These are phyloP conservation scores for Talaromyces ruber DNA, from an alignment of 495 filamentous ascomycete genomes.

Conservation along the genomic window DNA sequence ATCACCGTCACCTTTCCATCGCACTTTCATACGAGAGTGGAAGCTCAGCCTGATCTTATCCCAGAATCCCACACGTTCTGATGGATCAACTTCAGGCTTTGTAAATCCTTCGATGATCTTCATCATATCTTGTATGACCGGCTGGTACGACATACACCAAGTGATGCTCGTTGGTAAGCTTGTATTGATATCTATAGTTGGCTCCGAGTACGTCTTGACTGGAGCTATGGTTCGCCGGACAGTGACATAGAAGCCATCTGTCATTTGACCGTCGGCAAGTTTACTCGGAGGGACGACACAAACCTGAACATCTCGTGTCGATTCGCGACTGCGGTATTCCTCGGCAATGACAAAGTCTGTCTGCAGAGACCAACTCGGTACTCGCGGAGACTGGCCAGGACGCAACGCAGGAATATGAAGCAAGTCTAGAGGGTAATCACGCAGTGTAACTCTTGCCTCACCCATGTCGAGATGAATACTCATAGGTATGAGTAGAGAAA, in stretches of 20 bases:
- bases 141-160: constrained; percentile 96
- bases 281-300: constrained; percentile 71
- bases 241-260: constrained; percentile 61
- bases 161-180: constrained; percentile 84
- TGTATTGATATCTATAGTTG: constrained; percentile 85
- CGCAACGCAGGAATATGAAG: constrained; percentile 82
- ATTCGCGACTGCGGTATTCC: constrained; percentile 72
- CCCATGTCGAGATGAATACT: constrained; percentile 86
- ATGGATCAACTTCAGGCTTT: constrained; percentile 87
- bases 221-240: constrained; percentile 89
- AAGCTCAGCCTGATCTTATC: constrained; percentile 95
- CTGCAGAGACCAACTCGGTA: constrained; percentile 74
- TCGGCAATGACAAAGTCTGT: constrained; percentile 97
- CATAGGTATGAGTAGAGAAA: constrained; percentile 81
- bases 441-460: constrained; percentile 72
- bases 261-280: constrained; percentile 27
- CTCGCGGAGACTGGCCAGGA: constrained; percentile 64
- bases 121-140: constrained; percentile 99
- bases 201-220: constrained; percentile 94
- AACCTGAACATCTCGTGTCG: constrained; percentile 71
- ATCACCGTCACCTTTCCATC: constrained; percentile 93
- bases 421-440: constrained; percentile 90
- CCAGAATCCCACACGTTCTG: constrained; percentile 94
- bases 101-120: constrained; percentile 98
- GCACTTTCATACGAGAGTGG: constrained; percentile 81